Conservation (phyloP, 148 eudicot species). For the Rhododendron williamsianum region DNA sequence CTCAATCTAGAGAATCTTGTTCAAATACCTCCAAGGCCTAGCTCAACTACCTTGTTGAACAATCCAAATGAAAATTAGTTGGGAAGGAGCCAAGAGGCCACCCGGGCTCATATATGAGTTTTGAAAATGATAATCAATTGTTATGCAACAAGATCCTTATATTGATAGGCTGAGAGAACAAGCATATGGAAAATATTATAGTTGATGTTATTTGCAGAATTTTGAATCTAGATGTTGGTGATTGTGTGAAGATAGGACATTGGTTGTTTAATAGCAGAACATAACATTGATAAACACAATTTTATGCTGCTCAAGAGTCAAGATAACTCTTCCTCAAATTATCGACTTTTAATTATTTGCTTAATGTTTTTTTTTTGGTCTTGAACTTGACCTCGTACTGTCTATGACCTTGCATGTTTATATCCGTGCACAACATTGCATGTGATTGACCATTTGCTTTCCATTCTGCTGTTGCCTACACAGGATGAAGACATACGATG, state of each 20-base stretch:
- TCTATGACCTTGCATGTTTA: background rate
- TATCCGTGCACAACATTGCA: background rate
- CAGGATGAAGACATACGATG: conserved; percentile 49
- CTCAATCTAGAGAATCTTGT: background rate
- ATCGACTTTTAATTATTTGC: background rate
- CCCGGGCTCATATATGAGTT: background rate
- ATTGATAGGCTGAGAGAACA: background rate
- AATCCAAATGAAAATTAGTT: background rate
- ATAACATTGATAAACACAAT: background rate
- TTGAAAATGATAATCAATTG: background rate
- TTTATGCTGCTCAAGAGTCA: background rate
- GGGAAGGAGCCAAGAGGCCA: background rate
- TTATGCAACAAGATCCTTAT: background rate
- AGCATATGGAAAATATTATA: background rate
- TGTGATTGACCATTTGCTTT: conserved; percentile 3
- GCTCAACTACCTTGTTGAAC: background rate
- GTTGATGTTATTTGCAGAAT: background rate
- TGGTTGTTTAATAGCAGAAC: background rate
- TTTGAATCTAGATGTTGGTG: background rate
- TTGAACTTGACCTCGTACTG: background rate
- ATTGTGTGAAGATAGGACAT: background rate
- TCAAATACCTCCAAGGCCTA: background rate
- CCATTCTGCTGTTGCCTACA: background rate
- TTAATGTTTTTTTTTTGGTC: background rate
- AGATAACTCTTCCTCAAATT: background rate